Percentiles rank a stretch among this genome's conserved stretches.
These are phyloP conservation scores for Thalassiosira oceanica DNA, from an alignment of 352 stramenopile genomes.

Conservation along the genomic window DNA sequence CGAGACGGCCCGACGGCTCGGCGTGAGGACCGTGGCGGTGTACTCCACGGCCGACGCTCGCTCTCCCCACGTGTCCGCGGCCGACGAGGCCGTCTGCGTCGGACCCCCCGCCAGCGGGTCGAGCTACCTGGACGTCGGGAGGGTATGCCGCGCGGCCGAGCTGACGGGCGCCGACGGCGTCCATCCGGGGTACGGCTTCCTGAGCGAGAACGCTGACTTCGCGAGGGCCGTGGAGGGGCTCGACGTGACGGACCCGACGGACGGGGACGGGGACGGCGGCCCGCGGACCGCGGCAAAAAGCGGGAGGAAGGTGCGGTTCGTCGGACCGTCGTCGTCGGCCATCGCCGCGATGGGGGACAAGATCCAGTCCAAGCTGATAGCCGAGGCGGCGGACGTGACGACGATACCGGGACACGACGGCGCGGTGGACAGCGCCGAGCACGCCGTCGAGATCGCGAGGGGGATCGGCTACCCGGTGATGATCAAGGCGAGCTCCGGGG, in stretches of 20 bases:
- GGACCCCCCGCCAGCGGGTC: too few species aligned
- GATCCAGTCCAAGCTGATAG: conserved; percentile 93
- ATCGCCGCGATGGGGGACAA: conserved; percentile 74
- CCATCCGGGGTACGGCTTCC: conserved; percentile 96
- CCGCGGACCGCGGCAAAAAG: too few species aligned
- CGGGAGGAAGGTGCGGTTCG: too few species aligned
- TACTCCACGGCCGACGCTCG: conserved; percentile 90
- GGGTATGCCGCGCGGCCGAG: conserved; percentile 91
- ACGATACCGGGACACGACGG: conserved; percentile 87
- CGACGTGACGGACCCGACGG: too few species aligned
- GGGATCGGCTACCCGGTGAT: conserved; percentile 89
- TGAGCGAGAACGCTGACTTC: conserved; percentile 95
- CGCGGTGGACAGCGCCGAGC: not conserved
- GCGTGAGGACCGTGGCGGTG: conserved; percentile 89
- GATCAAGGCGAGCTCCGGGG: conserved; percentile 96
- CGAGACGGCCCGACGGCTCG: conserved; percentile 83
- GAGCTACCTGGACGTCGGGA: conserved; percentile 91
- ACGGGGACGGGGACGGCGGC: too few species aligned
- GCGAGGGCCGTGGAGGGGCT: too few species aligned
- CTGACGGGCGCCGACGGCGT: conserved; percentile 92
- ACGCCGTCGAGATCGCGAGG: not conserved
- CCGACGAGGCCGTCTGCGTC: conserved; percentile 91
- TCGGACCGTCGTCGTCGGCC: too few species aligned
- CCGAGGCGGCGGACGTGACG: conserved; percentile 88
- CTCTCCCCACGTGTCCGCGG: conserved; percentile 89